phyloP scores from a whole-genome alignment of 352 stramenopile genomes.

The Pythium rishiriense region DNA sequence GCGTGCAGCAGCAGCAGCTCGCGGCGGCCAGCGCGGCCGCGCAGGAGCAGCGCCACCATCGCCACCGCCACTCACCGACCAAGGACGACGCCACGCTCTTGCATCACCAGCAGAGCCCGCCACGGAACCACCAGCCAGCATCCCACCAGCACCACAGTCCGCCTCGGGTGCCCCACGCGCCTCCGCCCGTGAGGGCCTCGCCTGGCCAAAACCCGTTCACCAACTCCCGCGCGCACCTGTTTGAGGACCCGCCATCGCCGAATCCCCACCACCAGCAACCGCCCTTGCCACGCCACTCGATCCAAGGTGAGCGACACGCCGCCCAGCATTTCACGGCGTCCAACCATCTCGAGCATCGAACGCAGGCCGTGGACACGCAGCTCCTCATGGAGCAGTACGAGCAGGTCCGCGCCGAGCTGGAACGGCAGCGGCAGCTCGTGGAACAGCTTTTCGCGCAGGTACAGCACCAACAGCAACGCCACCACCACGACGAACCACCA shows the following conservation, averaged over 20 bases:
- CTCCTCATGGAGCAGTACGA: constrained; percentile 52
- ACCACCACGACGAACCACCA: constrained; percentile 8
- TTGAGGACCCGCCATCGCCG: constrained; percentile 39
- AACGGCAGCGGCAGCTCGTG: constrained; percentile 49
- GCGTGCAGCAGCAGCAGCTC: constrained; percentile 33
- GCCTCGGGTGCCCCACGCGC: neutral
- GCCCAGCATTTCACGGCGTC: neutral
- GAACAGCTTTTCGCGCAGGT: constrained; percentile 55
- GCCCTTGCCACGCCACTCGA: neutral
- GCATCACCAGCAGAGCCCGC: neutral
- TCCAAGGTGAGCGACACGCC: neutral
- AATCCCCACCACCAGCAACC: constrained; percentile 2
- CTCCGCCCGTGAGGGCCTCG: neutral
- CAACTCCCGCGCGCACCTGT: constrained; percentile 55
- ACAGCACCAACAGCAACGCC: constrained; percentile 38
- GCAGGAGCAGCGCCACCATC: constrained; percentile 39
- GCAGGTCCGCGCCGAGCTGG: constrained; percentile 52
- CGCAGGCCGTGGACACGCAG: constrained; percentile 14
- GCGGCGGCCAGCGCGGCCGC: constrained; percentile 32
- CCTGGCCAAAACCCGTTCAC: constrained; percentile 40
- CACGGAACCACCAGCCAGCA: neutral
- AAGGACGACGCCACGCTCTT: neutral
- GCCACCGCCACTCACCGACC: constrained; percentile 10
- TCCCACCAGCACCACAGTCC: neutral
- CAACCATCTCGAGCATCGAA: neutral